Base-by-base conservation (phyloP, 1,284 basidiomycete genomes). In the Trichosporon inkin region DNA sequence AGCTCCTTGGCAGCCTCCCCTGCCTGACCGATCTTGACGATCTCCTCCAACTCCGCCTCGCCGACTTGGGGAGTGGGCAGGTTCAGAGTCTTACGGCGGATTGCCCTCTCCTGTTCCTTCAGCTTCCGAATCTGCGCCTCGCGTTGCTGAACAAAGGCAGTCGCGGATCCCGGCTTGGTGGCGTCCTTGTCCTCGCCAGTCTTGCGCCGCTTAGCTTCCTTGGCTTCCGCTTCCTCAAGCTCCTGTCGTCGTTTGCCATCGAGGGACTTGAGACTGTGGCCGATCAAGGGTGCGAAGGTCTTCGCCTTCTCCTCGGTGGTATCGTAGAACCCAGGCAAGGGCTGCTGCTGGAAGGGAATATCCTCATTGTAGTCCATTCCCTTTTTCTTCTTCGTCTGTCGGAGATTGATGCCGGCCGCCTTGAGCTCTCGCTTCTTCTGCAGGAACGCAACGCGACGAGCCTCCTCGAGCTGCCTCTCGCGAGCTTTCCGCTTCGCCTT, bases 321-420 rank as follows among this genome's bases (percentile, higher is more conserved):
- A 74, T 99, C 96, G 78, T 98, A 99, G 80, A 99, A 99, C 1
- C 96, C 96, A 5, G 92, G 81, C 0, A 90, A 90, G 0, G 96
- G 85, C 74, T 92, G 91, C 82, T 99, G 97, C 80, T 99, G 95
- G 72, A 98, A 99, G 0, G 96, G 96, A 69, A 99, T 97, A 74
- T 99, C 96, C 61, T 92, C 87, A 73, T 97, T 99, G 81, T 99
- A 99, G 78, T 98, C 95, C 92, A 99, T 97, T 60, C 91, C 92
- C 76, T 90, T 94, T 80, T 89, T 89, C 81, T 99, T 98, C 13
- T 88, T 86, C 80, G 94, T 95, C 71, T 88, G 85, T 35, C 82
- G 78, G 66, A 82, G 77, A 59, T 97, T 90, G 77, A 99, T 97
- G 67, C 96, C 96, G 36, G 96, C 96, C 5, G 93, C 93, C 76